These are phyloP conservation scores for Torulaspora maleeae DNA, from an alignment of 805 yeast species.

Conservation along the genomic window DNA sequence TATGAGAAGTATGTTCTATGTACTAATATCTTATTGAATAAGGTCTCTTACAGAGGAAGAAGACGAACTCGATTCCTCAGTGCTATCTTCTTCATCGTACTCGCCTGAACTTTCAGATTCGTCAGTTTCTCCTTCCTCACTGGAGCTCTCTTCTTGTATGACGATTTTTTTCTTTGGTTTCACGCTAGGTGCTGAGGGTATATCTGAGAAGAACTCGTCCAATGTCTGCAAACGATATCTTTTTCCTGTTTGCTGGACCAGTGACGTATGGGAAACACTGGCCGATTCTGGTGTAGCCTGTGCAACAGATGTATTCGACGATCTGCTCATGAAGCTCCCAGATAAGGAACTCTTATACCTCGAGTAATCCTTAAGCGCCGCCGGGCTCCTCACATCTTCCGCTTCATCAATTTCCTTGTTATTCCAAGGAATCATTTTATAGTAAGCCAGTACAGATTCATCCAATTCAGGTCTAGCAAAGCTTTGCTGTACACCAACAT, in stretches of 20 bases:
- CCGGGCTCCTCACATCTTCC: constrained; percentile 37
- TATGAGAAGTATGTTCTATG: constrained; percentile 11
- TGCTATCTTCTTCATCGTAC: constrained; percentile 4
- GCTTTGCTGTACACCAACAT: background rate
- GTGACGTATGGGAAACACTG: background rate
- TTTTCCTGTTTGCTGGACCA: constrained; percentile 21
- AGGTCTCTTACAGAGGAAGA: constrained; percentile 6
- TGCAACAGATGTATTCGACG: constrained; percentile 10
- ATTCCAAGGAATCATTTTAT: constrained; percentile 22
- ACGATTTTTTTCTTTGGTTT: constrained; percentile 14
- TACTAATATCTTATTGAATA: background rate
- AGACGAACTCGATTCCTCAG: constrained; percentile 5
- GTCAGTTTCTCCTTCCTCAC: constrained; percentile 33
- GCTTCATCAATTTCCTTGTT: constrained; percentile 10
- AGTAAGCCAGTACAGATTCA: constrained; percentile 7
- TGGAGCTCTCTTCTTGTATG: constrained; percentile 25
- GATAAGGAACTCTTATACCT: constrained; percentile 28
- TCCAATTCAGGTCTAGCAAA: constrained; percentile 9
- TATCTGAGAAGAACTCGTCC: constrained; percentile 75
- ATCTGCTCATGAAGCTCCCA: background rate
- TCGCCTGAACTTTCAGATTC: constrained; percentile 15
- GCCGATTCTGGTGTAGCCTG: background rate
- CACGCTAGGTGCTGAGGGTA: constrained; percentile 28
- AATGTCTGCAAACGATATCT: constrained; percentile 66
- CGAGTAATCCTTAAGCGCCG: constrained; percentile 40